phyloP scores from a whole-genome alignment of 768 basidiomycete species.

The Serendipita sp. region DNA sequence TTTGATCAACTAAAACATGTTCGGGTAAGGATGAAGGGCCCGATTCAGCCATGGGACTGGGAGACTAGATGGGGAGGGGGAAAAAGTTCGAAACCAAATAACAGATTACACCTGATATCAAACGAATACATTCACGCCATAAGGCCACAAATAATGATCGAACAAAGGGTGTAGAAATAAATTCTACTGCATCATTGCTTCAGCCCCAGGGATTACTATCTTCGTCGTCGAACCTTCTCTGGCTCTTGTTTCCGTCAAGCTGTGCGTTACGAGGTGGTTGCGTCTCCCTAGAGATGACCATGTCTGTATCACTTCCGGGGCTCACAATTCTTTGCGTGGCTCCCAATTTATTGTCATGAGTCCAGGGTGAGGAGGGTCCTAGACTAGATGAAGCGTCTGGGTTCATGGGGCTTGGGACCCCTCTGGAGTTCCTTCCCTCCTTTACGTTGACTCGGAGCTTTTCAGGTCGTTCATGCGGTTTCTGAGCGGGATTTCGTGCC shows the following conservation, averaged over 20 bases:
- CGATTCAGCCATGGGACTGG: no score
- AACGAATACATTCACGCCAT: neutral
- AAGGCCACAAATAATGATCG: neutral
- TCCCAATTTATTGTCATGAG: neutral
- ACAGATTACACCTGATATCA: no score
- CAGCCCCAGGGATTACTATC: neutral
- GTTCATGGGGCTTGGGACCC: neutral
- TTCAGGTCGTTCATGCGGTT: neutral
- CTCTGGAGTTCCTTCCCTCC: neutral
- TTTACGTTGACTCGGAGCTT: neutral
- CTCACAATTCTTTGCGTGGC: neutral
- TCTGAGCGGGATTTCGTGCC: neutral
- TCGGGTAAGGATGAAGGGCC: no score
- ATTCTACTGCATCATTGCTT: neutral
- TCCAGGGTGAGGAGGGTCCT: neutral
- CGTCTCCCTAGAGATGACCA: neutral
- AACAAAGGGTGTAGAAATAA: neutral
- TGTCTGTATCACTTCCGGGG: neutral
- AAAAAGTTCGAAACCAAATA: no score
- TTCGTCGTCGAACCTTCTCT: neutral
- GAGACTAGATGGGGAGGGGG: no score
- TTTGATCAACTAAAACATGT: neutral
- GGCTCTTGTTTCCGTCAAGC: neutral
- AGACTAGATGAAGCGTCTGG: neutral
- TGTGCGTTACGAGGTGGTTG: neutral